These are phyloP conservation scores for Aegilops tauschii DNA, from an alignment of 176 grass and related monocot genomes.

Conservation along the genomic window DNA sequence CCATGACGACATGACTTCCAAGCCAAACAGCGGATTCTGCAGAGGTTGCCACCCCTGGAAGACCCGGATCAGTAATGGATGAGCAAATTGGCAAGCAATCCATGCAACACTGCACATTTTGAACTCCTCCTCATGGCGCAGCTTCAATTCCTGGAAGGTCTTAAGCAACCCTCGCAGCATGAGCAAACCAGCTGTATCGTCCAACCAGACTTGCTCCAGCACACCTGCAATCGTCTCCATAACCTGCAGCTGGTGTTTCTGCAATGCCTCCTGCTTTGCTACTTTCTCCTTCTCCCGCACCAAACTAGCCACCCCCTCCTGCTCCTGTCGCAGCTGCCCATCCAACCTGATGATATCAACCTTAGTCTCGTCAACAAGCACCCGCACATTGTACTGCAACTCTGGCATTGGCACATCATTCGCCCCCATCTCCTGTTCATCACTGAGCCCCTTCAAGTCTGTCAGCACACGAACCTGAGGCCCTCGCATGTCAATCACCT, in stretches of 20 bases:
- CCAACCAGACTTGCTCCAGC: constrained; percentile 52
- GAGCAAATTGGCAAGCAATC: constrained; percentile 65
- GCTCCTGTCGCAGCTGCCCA: constrained; percentile 50
- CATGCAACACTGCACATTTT: constrained; percentile 72
- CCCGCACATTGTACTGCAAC: constrained; percentile 73
- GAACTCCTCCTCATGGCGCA: constrained; percentile 57
- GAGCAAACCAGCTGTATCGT: constrained; percentile 49
- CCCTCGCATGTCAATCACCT: constrained; percentile 77
- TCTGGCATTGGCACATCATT: constrained; percentile 79
- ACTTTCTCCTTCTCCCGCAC: constrained; percentile 66
- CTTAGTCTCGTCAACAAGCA: constrained; percentile 65
- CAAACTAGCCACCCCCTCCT: constrained; percentile 63
- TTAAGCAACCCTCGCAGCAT: constrained; percentile 54
- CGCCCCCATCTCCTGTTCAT: constrained; percentile 55
- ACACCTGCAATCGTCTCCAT: constrained; percentile 64
- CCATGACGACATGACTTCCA: constrained; percentile 61
- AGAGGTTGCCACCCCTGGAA: constrained; percentile 89
- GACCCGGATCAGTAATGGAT: constrained; percentile 53
- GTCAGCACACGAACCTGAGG: constrained; percentile 64
- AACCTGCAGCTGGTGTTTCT: constrained; percentile 56
- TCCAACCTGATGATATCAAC: constrained; percentile 72
- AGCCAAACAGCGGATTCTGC: constrained; percentile 65
- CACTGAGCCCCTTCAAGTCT: constrained; percentile 62
- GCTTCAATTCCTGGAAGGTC: constrained; percentile 62
- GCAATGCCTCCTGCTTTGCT: constrained; percentile 50